Conservation (phyloP, 129 eudicot species). For the Logfia minima region DNA sequence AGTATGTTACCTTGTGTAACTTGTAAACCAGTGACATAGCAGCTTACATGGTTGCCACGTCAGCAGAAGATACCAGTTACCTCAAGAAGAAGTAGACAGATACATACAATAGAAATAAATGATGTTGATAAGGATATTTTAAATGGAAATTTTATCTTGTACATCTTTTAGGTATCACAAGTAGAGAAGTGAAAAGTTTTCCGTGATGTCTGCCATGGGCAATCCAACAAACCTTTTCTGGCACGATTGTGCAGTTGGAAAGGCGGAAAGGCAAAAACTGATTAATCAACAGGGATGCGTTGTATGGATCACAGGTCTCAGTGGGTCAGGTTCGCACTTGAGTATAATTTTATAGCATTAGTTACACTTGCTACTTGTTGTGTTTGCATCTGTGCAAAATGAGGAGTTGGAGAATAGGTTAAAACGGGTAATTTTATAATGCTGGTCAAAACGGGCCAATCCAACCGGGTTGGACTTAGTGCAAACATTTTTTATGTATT, state of each 20-base stretch:
- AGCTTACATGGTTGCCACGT: background rate
- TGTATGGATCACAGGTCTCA: conserved; percentile 96
- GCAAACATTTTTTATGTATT: no score
- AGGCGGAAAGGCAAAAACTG: conserved; percentile 79
- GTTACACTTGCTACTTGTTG: background rate
- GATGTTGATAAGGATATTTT: background rate
- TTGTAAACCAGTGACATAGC: no score
- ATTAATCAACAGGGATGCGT: conserved; percentile 91
- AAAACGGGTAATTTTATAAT: background rate
- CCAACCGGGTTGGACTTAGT: no score
- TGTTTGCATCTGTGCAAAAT: background rate
- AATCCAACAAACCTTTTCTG: conserved; percentile 79
- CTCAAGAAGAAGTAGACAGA: background rate
- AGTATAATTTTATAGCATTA: background rate
- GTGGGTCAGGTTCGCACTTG: conserved; percentile 81
- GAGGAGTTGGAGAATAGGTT: background rate
- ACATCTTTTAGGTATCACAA: conserved; percentile 6
- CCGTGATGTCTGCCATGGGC: conserved; percentile 63
- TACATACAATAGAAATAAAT: background rate
- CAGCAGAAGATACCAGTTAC: background rate
- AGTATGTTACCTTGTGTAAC: background rate
- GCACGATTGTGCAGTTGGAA: conserved; percentile 83
- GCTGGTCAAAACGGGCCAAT: background rate
- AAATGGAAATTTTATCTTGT: background rate
- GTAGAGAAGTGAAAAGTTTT: conserved; percentile 26